phyloP scores from a whole-genome alignment of 2,329 filamentous ascomycete genomes.

The Colletotrichum sidae region DNA sequence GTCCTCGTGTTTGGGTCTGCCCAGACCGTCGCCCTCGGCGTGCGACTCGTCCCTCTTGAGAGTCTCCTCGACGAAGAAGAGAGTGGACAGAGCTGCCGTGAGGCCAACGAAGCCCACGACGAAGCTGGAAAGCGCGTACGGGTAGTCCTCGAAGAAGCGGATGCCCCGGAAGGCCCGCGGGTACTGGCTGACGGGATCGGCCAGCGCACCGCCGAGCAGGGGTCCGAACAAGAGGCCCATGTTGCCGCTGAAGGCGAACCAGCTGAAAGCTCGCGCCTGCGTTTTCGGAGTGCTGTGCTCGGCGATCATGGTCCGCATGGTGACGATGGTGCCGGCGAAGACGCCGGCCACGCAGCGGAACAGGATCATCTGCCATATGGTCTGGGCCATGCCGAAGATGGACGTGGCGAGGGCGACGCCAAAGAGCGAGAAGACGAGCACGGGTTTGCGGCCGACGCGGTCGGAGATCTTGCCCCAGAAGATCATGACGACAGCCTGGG shows the following conservation, averaged over 20 bases:
- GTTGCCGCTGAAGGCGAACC: constrained; percentile 81
- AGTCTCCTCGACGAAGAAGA: constrained; percentile 74
- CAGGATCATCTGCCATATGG: constrained; percentile 79
- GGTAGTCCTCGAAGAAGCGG: constrained; percentile 71
- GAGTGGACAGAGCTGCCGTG: constrained; percentile 61
- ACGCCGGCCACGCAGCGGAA: constrained; percentile 78
- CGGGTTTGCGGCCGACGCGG: constrained; percentile 76
- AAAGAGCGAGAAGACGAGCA: constrained; percentile 74
- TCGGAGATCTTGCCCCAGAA: constrained; percentile 75
- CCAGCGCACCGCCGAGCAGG: constrained; percentile 75
- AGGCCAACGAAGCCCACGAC: constrained; percentile 54
- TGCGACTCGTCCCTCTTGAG: constrained; percentile 46
- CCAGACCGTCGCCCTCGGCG: not conserved
- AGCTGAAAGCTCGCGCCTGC: constrained; percentile 79
- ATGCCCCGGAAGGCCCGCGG: constrained; percentile 65
- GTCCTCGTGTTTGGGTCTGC: constrained; percentile 1
- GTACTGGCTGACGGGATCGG: constrained; percentile 75
- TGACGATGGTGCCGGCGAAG: constrained; percentile 80
- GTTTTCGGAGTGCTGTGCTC: constrained; percentile 78
- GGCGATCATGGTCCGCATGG: constrained; percentile 80
- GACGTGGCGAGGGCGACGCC: constrained; percentile 72
- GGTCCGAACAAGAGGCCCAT: constrained; percentile 80
- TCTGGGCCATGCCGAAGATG: constrained; percentile 75
- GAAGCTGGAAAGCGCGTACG: constrained; percentile 75
- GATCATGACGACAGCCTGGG: constrained; percentile 83